Evolutionary conservation across 345 rosid genomes (phyloP).

Genomic region (Moricandia moricandioides): DNA sequence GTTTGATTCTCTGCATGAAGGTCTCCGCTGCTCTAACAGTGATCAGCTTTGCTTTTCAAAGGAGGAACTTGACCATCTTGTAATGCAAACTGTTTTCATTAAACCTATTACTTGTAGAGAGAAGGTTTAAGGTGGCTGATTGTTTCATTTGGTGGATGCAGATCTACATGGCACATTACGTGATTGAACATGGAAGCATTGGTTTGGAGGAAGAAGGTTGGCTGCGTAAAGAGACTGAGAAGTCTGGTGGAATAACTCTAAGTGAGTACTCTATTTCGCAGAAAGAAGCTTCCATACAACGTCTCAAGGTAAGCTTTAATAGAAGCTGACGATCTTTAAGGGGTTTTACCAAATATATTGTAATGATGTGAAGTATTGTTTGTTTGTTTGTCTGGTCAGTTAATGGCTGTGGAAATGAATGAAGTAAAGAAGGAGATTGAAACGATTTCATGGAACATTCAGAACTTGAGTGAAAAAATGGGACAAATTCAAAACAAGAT

Average conservation of each 20-base stretch:
- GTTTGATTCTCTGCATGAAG: slow-evolving; percentile 68
- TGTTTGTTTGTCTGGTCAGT: slow-evolving; percentile 38
- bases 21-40: slow-evolving; percentile 46
- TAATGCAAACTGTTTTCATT: slow-evolving; percentile 34
- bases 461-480: slow-evolving; percentile 44
- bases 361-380: slow-evolving; percentile 4
- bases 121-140: background rate
- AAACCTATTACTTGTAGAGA: background rate
- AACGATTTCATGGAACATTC: slow-evolving; percentile 49
- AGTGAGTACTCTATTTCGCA: slow-evolving; percentile 69
- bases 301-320: slow-evolving; percentile 65
- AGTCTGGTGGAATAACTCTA: slow-evolving; percentile 62
- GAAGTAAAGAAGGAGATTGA: slow-evolving; percentile 80
- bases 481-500: slow-evolving; percentile 50
- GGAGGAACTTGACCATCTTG: slow-evolving; percentile 77
- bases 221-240: slow-evolving; percentile 62
- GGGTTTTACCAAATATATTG: background rate
- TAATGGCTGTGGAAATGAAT: slow-evolving; percentile 66
- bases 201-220: slow-evolving; percentile 79
- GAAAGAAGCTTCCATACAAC: slow-evolving; percentile 65
- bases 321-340: background rate
- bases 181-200: slow-evolving; percentile 75
- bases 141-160: slow-evolving; percentile 39
- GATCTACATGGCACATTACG: slow-evolving; percentile 67
- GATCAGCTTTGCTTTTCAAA: slow-evolving; percentile 62